These are phyloP conservation scores for Vicia faba DNA, from an alignment of 306 rosid species.

Conservation along the genomic window DNA sequence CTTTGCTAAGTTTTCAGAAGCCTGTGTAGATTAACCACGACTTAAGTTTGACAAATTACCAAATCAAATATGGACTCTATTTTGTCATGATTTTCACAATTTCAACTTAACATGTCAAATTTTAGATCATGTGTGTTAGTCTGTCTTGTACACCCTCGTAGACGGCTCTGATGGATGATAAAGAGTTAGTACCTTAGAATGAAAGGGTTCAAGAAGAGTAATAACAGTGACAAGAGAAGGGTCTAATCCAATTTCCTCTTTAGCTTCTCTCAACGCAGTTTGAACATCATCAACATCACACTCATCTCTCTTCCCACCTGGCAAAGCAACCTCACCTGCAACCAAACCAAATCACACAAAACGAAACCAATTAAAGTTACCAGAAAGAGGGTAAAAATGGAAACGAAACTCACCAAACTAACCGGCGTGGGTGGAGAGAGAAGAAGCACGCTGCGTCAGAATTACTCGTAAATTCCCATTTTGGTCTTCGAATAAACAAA, in stretches of 20 bases:
- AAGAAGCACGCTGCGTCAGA: slow-evolving; percentile 73
- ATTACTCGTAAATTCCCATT: slow-evolving; percentile 57
- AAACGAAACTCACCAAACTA: neutral
- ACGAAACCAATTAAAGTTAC: neutral
- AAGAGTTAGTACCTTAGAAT: slow-evolving; percentile 45
- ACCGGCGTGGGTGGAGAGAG: slow-evolving; percentile 81
- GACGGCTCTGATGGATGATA: too few relatives aligned
- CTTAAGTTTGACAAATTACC: too few relatives aligned
- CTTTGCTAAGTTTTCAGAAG: too few relatives aligned
- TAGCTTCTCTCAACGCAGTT: slow-evolving; percentile 87
- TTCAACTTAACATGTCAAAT: too few relatives aligned
- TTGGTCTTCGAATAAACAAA: slow-evolving; percentile 59
- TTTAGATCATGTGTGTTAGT: too few relatives aligned
- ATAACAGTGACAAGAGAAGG: slow-evolving; percentile 67
- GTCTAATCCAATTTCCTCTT: slow-evolving; percentile 86
- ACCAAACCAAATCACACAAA: too few relatives aligned
- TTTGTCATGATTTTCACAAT: too few relatives aligned
- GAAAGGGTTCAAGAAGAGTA: slow-evolving; percentile 59
- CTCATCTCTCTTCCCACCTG: slow-evolving; percentile 82
- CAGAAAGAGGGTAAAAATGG: neutral
- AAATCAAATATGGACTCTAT: too few relatives aligned
- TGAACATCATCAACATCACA: slow-evolving; percentile 65
- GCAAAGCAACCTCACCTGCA: slow-evolving; percentile 85
- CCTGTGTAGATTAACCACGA: too few relatives aligned
- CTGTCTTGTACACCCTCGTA: too few relatives aligned